A percentile compares a stretch with the other conserved stretches of the same genome.
These are phyloP conservation scores for Raddia distichophylla DNA, from an alignment of 176 grass and related monocot genomes.

Conservation along the genomic window DNA sequence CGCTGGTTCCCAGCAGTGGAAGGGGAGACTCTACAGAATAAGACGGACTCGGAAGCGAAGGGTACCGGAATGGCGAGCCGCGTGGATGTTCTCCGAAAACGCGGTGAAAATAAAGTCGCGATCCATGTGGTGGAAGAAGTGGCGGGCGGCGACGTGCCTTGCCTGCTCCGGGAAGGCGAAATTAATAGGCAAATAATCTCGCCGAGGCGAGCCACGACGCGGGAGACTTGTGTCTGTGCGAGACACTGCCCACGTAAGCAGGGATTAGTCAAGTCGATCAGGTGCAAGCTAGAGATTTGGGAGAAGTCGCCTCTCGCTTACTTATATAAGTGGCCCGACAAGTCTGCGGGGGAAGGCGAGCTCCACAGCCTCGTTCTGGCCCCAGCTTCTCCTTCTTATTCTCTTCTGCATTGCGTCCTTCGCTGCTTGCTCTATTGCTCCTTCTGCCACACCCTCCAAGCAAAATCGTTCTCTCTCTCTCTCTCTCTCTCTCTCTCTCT, in stretches of 20 bases:
- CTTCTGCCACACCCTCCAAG: background rate
- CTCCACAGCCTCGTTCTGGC: constrained; percentile 13
- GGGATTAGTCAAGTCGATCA: background rate
- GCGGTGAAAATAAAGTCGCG: too few relatives aligned
- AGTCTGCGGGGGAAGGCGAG: background rate
- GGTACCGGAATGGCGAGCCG: too few relatives aligned
- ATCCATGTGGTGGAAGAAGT: too few relatives aligned
- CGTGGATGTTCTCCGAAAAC: too few relatives aligned
- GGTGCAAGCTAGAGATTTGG: background rate
- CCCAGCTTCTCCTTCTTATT: background rate
- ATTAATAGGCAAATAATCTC: background rate
- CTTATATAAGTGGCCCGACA: constrained; percentile 40
- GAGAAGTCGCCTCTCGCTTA: constrained; percentile 14
- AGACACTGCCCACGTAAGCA: constrained; percentile 17
- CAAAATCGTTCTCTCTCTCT: background rate
- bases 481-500: background rate
- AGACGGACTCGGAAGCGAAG: too few relatives aligned
- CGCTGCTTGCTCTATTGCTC: too few relatives aligned
- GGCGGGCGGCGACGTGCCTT: too few relatives aligned
- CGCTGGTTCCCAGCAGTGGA: too few relatives aligned
- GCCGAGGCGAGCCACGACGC: background rate
- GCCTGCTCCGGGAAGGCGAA: too few relatives aligned
- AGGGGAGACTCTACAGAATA: too few relatives aligned
- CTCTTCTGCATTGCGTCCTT: background rate
- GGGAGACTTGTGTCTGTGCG: background rate